Percentiles rank a stretch among this genome's conserved stretches.
Conservation (phyloP, 371 early-diverging fungal genomes). For the Mucor racemosus region DNA sequence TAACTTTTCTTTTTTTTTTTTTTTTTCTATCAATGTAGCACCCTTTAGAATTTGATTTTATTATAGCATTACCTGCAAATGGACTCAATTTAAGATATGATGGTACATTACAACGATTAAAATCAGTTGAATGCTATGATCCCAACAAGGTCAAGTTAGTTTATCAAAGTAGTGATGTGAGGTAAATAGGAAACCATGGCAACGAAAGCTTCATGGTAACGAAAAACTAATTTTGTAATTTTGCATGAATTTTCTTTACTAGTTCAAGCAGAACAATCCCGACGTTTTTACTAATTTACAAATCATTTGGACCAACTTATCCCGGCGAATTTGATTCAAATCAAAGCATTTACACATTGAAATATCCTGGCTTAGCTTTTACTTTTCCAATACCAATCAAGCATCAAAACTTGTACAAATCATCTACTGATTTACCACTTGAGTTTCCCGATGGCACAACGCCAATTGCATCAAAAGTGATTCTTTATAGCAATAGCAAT, state of each 20-base stretch:
- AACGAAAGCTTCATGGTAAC: not conserved
- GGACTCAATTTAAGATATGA: slow-evolving; percentile 71
- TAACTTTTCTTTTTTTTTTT: slow-evolving; percentile 10
- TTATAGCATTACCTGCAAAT: slow-evolving; percentile 63
- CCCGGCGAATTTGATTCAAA: slow-evolving; percentile 67
- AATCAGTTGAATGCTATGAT: slow-evolving; percentile 68
- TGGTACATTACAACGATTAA: slow-evolving; percentile 65
- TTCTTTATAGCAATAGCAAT: slow-evolving; percentile 53
- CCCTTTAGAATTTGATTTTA: slow-evolving; percentile 63
- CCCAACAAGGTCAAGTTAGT: slow-evolving; percentile 63
- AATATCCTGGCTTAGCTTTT: slow-evolving; percentile 77
- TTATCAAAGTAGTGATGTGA: slow-evolving; percentile 70
- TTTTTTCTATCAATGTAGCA: slow-evolving; percentile 35
- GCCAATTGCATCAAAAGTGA: slow-evolving; percentile 68
- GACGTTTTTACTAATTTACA: slow-evolving; percentile 71
- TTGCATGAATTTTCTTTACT: slow-evolving; percentile 2
- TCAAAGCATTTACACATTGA: slow-evolving; percentile 63
- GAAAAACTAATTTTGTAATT: not conserved
- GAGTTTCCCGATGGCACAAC: slow-evolving; percentile 81
- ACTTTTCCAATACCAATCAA: slow-evolving; percentile 74
- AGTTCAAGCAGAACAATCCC: slow-evolving; percentile 69
- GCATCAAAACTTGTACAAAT: slow-evolving; percentile 52
- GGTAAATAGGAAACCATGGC: slow-evolving; percentile 35
- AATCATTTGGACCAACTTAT: slow-evolving; percentile 74
- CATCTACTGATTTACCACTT: slow-evolving; percentile 65